phyloP scores from a whole-genome alignment of 2,329 filamentous ascomycete species.

The Alternaria ventricosa region DNA sequence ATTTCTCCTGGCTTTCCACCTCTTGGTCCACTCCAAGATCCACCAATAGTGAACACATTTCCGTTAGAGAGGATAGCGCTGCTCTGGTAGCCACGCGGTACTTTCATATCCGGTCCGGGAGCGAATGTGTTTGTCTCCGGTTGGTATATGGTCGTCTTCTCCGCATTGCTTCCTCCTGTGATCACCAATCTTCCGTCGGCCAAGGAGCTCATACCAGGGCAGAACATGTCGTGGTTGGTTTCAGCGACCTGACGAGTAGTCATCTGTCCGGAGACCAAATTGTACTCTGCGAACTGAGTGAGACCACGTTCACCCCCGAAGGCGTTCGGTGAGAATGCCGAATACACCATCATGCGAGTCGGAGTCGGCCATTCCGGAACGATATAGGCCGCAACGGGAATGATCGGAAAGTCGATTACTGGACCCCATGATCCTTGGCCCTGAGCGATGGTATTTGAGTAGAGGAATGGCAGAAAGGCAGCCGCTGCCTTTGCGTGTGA shows the following conservation, averaged over 20 bases:
- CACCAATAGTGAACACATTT: conserved; percentile 28
- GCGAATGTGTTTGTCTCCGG: conserved; percentile 19
- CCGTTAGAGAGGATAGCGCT: conserved; percentile 24
- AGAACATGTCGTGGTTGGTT: conserved; percentile 32
- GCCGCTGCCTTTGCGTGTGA: not conserved
- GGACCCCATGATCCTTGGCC: conserved; percentile 18
- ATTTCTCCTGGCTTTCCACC: conserved; percentile 25
- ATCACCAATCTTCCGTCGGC: conserved; percentile 24
- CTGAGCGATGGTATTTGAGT: conserved; percentile 5
- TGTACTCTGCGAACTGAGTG: conserved; percentile 30
- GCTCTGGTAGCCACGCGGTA: conserved; percentile 25
- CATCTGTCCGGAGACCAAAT: conserved; percentile 16
- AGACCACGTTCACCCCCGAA: conserved; percentile 20
- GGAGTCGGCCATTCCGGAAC: conserved; percentile 27
- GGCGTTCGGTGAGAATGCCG: conserved; percentile 17
- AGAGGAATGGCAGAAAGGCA: not conserved
- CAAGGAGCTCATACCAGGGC: conserved; percentile 26
- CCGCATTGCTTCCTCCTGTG: conserved; percentile 26
- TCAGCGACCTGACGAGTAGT: conserved; percentile 23
- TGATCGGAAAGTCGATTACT: conserved; percentile 26
- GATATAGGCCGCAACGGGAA: conserved; percentile 29
- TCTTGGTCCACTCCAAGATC: conserved; percentile 19
- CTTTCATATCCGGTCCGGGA: conserved; percentile 21
- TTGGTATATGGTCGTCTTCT: conserved; percentile 25
- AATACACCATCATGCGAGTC: conserved; percentile 25